These are phyloP conservation scores for Neonectria neomacrospora DNA, from an alignment of 2,329 filamentous ascomycete species.

Conservation along the genomic window DNA sequence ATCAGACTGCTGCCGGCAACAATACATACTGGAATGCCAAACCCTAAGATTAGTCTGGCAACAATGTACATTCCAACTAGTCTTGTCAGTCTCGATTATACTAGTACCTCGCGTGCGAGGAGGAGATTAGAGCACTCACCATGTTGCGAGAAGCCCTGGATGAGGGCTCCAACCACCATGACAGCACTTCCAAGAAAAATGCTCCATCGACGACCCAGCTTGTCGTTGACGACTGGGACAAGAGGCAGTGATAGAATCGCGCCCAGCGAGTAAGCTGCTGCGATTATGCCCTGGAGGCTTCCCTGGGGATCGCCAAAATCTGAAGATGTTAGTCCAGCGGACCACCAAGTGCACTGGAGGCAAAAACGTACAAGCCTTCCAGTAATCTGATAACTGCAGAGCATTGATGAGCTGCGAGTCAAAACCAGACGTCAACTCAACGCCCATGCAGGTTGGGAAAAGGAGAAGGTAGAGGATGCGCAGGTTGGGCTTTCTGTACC, in stretches of 20 bases:
- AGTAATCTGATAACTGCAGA: constrained; percentile 16
- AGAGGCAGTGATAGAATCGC: constrained; percentile 68
- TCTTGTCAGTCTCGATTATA: no score
- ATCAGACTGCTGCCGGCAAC: constrained; percentile 68
- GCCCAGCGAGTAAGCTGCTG: constrained; percentile 69
- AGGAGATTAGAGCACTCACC: constrained; percentile 46
- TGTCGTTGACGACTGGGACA: constrained; percentile 65
- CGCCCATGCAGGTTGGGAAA: constrained; percentile 65
- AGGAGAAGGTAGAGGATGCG: constrained; percentile 62
- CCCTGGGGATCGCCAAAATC: constrained; percentile 14
- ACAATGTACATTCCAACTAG: constrained; percentile 70
- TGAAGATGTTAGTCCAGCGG: neutral
- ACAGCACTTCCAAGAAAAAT: constrained; percentile 65
- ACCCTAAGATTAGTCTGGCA: constrained; percentile 68
- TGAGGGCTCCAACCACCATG: constrained; percentile 64
- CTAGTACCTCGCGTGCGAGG: neutral
- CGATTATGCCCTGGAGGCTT: constrained; percentile 62
- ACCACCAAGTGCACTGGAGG: neutral
- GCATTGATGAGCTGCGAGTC: constrained; percentile 47
- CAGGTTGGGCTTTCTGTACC: constrained; percentile 67
- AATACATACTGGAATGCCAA: constrained; percentile 70
- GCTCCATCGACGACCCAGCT: constrained; percentile 66
- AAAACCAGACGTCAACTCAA: constrained; percentile 68
- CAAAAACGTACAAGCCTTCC: constrained; percentile 3
- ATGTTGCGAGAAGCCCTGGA: constrained; percentile 63